Conservation (phyloP, 352 stramenopile species). For the Phytophthora lateralis region DNA sequence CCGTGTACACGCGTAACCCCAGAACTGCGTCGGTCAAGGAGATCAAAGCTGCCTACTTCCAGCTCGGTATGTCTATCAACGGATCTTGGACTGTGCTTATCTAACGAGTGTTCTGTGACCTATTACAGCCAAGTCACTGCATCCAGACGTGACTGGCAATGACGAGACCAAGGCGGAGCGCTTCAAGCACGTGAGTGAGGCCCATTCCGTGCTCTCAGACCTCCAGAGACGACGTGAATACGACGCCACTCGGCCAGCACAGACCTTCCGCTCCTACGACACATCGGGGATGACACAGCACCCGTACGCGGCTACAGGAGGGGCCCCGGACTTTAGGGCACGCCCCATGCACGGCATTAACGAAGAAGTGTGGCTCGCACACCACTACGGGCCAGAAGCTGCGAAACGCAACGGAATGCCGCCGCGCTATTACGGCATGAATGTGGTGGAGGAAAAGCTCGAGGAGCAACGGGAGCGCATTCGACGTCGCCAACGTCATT, state of each 20-base stretch:
- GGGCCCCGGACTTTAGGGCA: slow-evolving; percentile 33
- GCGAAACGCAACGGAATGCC: slow-evolving; percentile 53
- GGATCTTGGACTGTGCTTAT: background rate
- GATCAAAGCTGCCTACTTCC: slow-evolving; percentile 85
- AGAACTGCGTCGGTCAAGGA: slow-evolving; percentile 70
- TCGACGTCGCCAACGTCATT: slow-evolving; percentile 64
- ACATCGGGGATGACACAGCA: slow-evolving; percentile 52
- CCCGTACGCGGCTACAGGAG: slow-evolving; percentile 54
- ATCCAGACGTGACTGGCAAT: slow-evolving; percentile 88
- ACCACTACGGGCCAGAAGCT: slow-evolving; percentile 77
- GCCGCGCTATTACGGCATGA: slow-evolving; percentile 69
- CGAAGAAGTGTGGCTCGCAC: slow-evolving; percentile 83
- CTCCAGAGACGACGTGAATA: slow-evolving; percentile 61
- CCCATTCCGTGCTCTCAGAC: slow-evolving; percentile 80
- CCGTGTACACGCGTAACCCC: background rate
- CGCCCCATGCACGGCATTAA: slow-evolving; percentile 75
- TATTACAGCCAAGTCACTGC: slow-evolving; percentile 69
- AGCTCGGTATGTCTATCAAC: slow-evolving; percentile 45
- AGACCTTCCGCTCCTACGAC: slow-evolving; percentile 50
- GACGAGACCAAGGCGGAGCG: slow-evolving; percentile 79
- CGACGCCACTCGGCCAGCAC: slow-evolving; percentile 51
- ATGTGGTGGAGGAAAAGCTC: slow-evolving; percentile 75
- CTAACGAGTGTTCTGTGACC: background rate
- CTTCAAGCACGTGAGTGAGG: slow-evolving; percentile 87
- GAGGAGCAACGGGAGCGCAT: slow-evolving; percentile 73